A percentile compares a stretch with the other conserved stretches of the same genome.
Conservation (phyloP, 352 stramenopile species). For the Thalassiosira hispida region DNA sequence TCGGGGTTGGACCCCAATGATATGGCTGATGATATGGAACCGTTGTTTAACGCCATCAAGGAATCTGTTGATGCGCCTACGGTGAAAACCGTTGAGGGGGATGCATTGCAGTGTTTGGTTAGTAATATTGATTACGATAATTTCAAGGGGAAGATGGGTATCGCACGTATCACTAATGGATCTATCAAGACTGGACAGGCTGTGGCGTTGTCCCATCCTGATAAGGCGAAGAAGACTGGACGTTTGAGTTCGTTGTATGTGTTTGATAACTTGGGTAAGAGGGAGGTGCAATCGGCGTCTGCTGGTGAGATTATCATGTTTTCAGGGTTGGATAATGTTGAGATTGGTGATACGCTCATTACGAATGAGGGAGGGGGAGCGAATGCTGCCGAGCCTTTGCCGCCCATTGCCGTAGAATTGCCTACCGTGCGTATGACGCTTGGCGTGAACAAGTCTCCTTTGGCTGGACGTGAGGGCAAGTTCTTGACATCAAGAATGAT, state of each 20-base stretch:
- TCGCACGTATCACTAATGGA: conserved; percentile 94
- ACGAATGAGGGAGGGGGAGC: conserved; percentile 80
- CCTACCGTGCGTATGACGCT: conserved; percentile 99
- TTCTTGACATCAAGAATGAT: conserved; percentile 98
- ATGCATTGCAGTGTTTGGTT: conserved; percentile 90
- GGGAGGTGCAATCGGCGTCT: conserved; percentile 88
- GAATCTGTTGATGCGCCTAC: conserved; percentile 90
- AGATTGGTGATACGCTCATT: conserved; percentile 89
- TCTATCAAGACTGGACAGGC: conserved; percentile 77
- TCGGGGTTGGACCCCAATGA: conserved; percentile 89
- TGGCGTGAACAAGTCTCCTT: conserved; percentile 97
- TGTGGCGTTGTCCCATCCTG: conserved; percentile 72
- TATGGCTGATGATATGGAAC: conserved; percentile 89
- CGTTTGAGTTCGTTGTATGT: conserved; percentile 85
- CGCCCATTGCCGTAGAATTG: conserved; percentile 89
- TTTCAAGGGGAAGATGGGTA: conserved; percentile 97
- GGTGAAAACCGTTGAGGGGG: conserved; percentile 82
- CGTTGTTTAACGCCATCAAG: conserved; percentile 96
- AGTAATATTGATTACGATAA: conserved; percentile 97
- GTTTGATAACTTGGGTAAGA: conserved; percentile 89
- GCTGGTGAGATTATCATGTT: conserved; percentile 98
- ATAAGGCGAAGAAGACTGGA: conserved; percentile 77
- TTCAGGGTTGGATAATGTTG: conserved; percentile 88
- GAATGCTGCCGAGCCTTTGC: conserved; percentile 80
- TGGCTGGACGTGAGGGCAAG: conserved; percentile 97